Percentiles rank a stretch among this genome's conserved stretches.
Conservation (phyloP, 208 protist species). For the Crithidia bombi region DNA sequence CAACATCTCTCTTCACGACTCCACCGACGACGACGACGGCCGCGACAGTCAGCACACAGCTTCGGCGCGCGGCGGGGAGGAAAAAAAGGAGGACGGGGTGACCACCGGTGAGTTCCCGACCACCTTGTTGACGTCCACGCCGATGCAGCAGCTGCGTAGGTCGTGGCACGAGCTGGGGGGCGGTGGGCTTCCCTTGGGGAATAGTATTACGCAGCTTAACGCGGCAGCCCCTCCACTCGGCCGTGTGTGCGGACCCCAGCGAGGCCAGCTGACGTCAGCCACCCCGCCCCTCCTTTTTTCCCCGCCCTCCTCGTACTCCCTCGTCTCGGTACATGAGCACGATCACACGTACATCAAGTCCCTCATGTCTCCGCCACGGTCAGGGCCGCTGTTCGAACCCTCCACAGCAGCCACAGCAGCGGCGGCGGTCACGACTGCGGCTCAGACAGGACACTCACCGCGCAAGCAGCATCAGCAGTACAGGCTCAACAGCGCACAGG, state of each 20-base stretch:
- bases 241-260: not conserved
- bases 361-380: not conserved
- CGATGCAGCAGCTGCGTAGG: not conserved
- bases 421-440: not conserved
- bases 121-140: not conserved
- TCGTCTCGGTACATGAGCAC: not conserved
- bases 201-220: conserved; percentile 2
- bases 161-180: conserved; percentile 11
- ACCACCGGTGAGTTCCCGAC: not conserved
- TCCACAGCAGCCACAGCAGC: not conserved
- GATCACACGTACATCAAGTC: not conserved
- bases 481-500: conserved; percentile 16
- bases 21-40: not conserved
- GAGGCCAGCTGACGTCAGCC: not conserved
- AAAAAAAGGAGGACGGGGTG: not conserved
- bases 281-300: not conserved
- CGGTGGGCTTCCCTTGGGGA: not conserved
- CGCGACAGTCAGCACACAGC: not conserved
- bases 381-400: not conserved
- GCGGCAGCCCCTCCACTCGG: not conserved
- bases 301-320: not conserved
- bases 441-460: not conserved
- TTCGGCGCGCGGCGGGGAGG: not conserved
- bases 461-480: conserved; percentile 6
- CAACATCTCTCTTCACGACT: conserved; percentile 6